A percentile compares a stretch with the other conserved stretches of the same genome.
Evolutionary conservation across 257 asterid genomes (phyloP).

Genomic region (Henckelia pumila): DNA sequence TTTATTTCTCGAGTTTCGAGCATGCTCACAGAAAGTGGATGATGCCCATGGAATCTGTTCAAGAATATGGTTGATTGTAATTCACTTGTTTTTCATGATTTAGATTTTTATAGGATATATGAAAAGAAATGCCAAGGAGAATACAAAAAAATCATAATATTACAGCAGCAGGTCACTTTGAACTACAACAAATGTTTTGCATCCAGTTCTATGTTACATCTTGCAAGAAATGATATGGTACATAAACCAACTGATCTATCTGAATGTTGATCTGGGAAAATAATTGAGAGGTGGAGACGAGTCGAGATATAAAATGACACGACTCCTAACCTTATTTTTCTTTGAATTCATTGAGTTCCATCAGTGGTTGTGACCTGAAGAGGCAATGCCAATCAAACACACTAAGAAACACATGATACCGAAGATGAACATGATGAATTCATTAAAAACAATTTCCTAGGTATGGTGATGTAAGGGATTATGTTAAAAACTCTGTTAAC

Average conservation of each 20-base stretch:
- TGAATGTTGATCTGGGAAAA: not conserved
- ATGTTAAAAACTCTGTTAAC: not conserved
- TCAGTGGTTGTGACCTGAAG: slow-evolving; percentile 46
- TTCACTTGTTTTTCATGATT: too few species aligned
- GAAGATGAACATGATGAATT: not conserved
- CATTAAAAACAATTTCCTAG: too few species aligned
- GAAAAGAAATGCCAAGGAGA: slow-evolving; percentile 9
- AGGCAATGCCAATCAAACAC: slow-evolving; percentile 17
- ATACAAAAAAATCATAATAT: slow-evolving; percentile 26
- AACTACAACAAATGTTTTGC: slow-evolving; percentile 19
- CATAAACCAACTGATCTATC: slow-evolving; percentile 5
- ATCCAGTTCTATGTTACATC: slow-evolving; percentile 15
- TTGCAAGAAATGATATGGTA: slow-evolving; percentile 29
- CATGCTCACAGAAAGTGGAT: not conserved
- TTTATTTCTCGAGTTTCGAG: not conserved
- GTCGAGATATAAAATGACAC: not conserved
- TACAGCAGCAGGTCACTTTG: slow-evolving; percentile 14
- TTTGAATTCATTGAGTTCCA: not conserved
- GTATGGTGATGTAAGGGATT: too few species aligned
- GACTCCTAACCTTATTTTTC: not conserved
- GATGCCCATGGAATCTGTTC: not conserved
- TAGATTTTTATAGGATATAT: not conserved
- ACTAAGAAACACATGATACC: not conserved
- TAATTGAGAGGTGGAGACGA: not conserved
- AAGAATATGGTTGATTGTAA: not conserved